Evolutionary conservation across 225 moss, liverwort and hornwort species (phyloP).

Genomic region (Physcomitrium patens): DNA sequence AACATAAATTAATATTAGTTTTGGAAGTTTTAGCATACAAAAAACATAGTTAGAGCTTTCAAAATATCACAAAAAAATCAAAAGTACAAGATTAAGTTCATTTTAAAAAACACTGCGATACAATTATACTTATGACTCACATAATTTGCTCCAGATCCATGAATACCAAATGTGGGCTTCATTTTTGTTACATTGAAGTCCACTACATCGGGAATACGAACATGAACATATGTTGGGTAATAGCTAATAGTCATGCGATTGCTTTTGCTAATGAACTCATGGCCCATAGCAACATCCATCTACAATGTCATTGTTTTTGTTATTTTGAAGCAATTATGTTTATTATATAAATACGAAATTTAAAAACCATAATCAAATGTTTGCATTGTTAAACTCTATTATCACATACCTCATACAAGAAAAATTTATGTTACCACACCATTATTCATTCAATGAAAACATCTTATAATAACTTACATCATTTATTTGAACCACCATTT

Average conservation of each 20-base stretch:
- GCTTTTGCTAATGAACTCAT: conserved; percentile 33
- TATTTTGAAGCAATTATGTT: neutral
- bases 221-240: conserved; percentile 30
- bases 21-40: too few relatives aligned
- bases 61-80: neutral
- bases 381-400: neutral
- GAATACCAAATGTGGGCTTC: conserved; percentile 41
- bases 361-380: neutral
- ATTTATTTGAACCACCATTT: conserved; percentile 31
- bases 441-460: neutral
- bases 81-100: too few relatives aligned
- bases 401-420: neutral
- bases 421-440: neutral
- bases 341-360: neutral
- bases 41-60: neutral
- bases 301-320: neutral
- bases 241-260: conserved; percentile 33
- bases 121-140: conserved; percentile 4
- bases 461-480: conserved; percentile 21
- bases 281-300: conserved; percentile 31
- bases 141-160: conserved; percentile 37
- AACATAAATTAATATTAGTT: neutral
- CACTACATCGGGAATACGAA: conserved; percentile 7
- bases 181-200: conserved; percentile 37
- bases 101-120: neutral